These are phyloP conservation scores for Puya raimondii DNA, from an alignment of 176 grass and related monocot species.

Conservation along the genomic window DNA sequence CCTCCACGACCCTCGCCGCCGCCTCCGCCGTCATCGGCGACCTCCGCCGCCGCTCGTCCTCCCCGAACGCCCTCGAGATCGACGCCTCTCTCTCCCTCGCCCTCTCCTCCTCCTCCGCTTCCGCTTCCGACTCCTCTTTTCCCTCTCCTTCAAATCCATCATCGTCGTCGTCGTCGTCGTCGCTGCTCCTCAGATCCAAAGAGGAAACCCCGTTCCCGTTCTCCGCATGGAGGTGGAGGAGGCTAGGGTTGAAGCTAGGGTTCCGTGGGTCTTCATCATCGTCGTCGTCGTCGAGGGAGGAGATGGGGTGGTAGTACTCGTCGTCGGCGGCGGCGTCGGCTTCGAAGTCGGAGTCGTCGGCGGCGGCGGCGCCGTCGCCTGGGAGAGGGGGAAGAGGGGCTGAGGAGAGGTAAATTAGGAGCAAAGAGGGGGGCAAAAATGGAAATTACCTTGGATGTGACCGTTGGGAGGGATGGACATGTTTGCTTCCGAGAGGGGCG, in stretches of 20 bases:
- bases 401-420: constrained; percentile 21
- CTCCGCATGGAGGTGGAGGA: constrained; percentile 22
- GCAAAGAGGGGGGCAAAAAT: constrained; percentile 5
- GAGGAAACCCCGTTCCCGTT: not conserved
- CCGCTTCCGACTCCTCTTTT: constrained; percentile 4
- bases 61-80: constrained; percentile 27
- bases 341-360: constrained; percentile 19
- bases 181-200: constrained; percentile 16
- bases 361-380: constrained; percentile 21
- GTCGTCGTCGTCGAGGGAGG: not conserved
- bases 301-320: constrained; percentile 15
- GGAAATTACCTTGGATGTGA: constrained; percentile 20
- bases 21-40: constrained; percentile 42
- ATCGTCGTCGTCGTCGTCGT: not conserved
- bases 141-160: not conserved
- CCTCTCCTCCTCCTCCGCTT: constrained; percentile 22
- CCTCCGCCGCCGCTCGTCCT: constrained; percentile 43
- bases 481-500: not conserved
- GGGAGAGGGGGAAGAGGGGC: constrained; percentile 12
- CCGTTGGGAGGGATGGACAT: constrained; percentile 45
- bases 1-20: constrained; percentile 48
- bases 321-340: constrained; percentile 15
- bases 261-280: not conserved
- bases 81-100: constrained; percentile 18
- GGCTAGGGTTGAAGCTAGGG: constrained; percentile 3